Conservation (phyloP, 2,329 filamentous ascomycete genomes). For the Colletotrichum chlorophyti region DNA sequence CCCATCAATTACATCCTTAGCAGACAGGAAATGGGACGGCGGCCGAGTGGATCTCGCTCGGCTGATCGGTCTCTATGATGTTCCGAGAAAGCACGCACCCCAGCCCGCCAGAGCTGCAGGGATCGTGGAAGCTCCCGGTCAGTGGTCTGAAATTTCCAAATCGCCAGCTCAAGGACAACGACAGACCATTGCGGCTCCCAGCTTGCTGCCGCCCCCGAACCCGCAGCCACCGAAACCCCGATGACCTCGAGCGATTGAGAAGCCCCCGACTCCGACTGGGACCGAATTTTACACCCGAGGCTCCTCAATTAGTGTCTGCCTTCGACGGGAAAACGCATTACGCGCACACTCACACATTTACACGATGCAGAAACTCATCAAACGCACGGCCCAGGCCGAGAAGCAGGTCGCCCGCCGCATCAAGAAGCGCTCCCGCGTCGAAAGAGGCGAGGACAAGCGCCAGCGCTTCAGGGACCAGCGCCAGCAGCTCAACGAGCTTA, state of each 20-base stretch:
- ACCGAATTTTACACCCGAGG: no score
- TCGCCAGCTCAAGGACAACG: conserved; percentile 21
- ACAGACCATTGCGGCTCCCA: conserved; percentile 21
- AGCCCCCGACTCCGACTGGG: not conserved
- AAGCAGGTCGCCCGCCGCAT: conserved; percentile 63
- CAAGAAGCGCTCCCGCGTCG: conserved; percentile 46
- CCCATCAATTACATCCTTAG: conserved; percentile 10
- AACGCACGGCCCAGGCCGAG: conserved; percentile 70
- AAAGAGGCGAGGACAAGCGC: conserved; percentile 36
- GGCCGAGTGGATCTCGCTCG: not conserved
- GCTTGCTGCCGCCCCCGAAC: not conserved
- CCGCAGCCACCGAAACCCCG: conserved; percentile 10
- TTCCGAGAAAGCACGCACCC: not conserved
- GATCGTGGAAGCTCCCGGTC: conserved; percentile 16
- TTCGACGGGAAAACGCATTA: no score
- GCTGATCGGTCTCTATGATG: not conserved
- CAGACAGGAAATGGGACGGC: conserved; percentile 3
- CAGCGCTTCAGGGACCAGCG: conserved; percentile 41
- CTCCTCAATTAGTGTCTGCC: conserved; percentile 7
- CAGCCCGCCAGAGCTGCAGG: conserved; percentile 16
- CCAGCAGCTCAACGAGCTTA: conserved; percentile 43
- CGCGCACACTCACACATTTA: no score
- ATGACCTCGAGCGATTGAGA: not conserved
- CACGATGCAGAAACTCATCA: conserved; percentile 77
- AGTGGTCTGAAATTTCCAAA: conserved; percentile 29